Conservation (phyloP, 2,329 filamentous ascomycete genomes). For the Exophiala lecanii-corni region DNA sequence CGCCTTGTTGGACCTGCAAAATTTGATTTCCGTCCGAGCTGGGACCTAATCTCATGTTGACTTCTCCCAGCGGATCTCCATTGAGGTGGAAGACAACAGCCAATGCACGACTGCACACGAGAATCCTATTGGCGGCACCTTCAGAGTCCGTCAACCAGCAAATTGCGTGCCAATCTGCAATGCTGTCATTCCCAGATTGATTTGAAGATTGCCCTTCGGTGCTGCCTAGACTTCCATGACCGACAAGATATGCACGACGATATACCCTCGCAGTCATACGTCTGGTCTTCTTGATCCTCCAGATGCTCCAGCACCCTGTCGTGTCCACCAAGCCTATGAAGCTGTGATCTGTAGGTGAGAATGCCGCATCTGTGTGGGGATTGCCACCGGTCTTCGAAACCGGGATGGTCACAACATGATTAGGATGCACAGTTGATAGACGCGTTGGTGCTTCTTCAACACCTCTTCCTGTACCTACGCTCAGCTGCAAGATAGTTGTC, state of each 20-base stretch:
- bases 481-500: conserved; percentile 20
- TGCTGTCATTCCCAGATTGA: conserved; percentile 17
- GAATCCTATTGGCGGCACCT: conserved; percentile 34
- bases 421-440: conserved; percentile 44
- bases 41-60: conserved; percentile 35
- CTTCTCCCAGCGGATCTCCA: conserved; percentile 26
- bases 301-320: conserved; percentile 51
- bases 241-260: conserved; percentile 24
- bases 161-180: conserved; percentile 43
- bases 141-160: conserved; percentile 35
- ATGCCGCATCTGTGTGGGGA: conserved; percentile 51
- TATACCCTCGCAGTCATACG: conserved; percentile 30
- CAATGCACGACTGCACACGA: conserved; percentile 49
- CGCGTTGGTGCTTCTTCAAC: conserved; percentile 7
- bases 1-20: conserved; percentile 47
- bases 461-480: conserved; percentile 14
- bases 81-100: conserved; percentile 35
- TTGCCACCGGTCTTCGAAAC: conserved; percentile 41
- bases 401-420: conserved; percentile 43
- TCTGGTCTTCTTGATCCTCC: conserved; percentile 37
- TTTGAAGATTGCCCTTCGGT: conserved; percentile 11
- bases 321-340: conserved; percentile 54
- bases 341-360: conserved; percentile 57
- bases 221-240: conserved; percentile 19
- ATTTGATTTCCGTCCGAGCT: conserved; percentile 47